Evolutionary conservation across 768 basidiomycete genomes (phyloP).

Genomic region (Pleurotus giganteus): DNA sequence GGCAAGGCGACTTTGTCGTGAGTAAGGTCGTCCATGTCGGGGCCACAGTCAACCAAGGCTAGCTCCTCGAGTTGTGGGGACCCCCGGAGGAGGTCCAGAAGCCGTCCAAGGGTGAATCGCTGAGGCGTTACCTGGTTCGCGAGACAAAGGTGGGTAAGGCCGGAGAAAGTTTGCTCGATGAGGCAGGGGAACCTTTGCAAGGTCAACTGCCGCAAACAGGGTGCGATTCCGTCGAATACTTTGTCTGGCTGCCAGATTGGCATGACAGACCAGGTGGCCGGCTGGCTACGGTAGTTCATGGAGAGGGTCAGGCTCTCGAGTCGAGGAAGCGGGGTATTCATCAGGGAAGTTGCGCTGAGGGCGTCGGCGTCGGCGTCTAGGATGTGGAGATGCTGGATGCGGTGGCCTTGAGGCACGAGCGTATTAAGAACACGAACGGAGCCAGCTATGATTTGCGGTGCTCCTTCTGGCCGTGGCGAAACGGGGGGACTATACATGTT

Average conservation of each 20-base stretch:
- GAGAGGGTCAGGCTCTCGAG: conserved; percentile 3
- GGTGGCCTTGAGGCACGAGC: background rate
- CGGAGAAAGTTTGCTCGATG: background rate
- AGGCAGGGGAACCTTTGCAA: background rate
- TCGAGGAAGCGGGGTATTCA: conserved; percentile 1
- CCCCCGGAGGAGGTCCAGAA: background rate
- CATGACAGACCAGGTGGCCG: background rate
- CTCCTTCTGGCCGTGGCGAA: background rate
- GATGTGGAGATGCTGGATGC: conserved; percentile 4
- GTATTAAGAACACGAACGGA: background rate
- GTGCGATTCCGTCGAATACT: background rate
- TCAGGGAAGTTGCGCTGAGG: background rate
- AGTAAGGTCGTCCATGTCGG: background rate
- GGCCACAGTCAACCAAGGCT: background rate
- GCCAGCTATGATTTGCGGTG: background rate
- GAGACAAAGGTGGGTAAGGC: conserved; percentile 8
- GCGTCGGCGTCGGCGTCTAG: background rate
- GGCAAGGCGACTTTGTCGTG: background rate
- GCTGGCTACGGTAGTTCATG: background rate
- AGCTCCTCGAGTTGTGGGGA: conserved; percentile 7
- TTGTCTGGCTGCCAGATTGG: background rate
- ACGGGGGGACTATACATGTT: background rate
- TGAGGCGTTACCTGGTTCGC: background rate
- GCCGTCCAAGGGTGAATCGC: background rate
- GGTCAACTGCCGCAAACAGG: conserved; percentile 3